These are phyloP conservation scores for Trichoderma sp. DNA, from an alignment of 2,329 filamentous ascomycete species.

Conservation along the genomic window DNA sequence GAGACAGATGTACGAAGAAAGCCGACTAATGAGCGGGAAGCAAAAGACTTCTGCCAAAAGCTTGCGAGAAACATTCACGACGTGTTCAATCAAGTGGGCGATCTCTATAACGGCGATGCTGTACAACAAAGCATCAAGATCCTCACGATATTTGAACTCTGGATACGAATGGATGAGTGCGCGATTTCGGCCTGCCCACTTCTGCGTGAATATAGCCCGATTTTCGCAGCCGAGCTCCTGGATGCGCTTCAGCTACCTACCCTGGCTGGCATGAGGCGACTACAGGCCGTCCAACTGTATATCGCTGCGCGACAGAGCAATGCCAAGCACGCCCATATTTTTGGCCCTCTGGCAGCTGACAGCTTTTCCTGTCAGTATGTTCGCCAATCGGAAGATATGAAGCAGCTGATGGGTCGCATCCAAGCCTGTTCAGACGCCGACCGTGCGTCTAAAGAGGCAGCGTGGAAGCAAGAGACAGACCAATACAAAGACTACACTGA, in stretches of 20 bases:
- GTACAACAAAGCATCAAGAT: conserved; percentile 27
- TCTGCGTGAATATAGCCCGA: conserved; percentile 54
- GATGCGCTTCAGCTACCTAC: conserved; percentile 57
- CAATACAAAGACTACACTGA: conserved; percentile 32
- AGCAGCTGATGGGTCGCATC: background rate
- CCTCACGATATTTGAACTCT: conserved; percentile 30
- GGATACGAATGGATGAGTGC: conserved; percentile 30
- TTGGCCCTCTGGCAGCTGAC: background rate
- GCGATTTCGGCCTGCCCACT: conserved; percentile 45
- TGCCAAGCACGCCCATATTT: background rate
- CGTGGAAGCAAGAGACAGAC: background rate
- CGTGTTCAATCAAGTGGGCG: background rate
- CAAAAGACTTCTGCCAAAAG: too few relatives aligned
- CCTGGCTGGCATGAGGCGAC: conserved; percentile 51
- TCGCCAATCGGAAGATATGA: background rate
- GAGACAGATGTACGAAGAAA: too few relatives aligned
- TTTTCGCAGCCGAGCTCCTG: conserved; percentile 53
- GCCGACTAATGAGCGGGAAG: too few relatives aligned
- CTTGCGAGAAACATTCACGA: background rate
- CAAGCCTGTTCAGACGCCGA: background rate
- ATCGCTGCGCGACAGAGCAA: conserved; percentile 1
- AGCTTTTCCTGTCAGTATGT: conserved; percentile 24
- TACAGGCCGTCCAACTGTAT: conserved; percentile 41
- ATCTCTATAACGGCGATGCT: conserved; percentile 13
- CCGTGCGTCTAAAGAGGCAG: conserved; percentile 8